Conservation (phyloP, 2,329 filamentous ascomycete genomes). For the Dactylellina cionopaga region DNA sequence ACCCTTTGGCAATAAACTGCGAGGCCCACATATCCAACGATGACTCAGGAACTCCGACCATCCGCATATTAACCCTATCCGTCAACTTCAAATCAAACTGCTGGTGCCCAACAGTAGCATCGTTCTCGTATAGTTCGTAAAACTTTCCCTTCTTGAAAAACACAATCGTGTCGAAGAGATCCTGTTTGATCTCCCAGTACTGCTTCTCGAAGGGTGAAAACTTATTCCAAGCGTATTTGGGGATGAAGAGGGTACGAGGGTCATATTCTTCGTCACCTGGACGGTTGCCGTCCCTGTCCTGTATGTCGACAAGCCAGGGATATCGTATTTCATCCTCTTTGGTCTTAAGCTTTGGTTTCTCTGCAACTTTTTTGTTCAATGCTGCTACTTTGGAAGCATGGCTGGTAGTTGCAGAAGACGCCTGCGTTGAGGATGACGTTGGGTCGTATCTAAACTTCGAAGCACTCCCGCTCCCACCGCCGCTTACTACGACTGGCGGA, state of each 20-base stretch:
- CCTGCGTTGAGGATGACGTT: slow-evolving; percentile 68
- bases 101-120: slow-evolving; percentile 92
- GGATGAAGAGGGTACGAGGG: slow-evolving; percentile 88
- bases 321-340: slow-evolving; percentile 77
- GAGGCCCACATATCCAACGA: slow-evolving; percentile 97
- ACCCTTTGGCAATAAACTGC: slow-evolving; percentile 97
- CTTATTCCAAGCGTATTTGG: slow-evolving; percentile 78
- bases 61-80: slow-evolving; percentile 98
- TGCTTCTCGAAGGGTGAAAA: slow-evolving; percentile 97
- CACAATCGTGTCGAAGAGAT: slow-evolving; percentile 95
- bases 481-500: slow-evolving; percentile 60
- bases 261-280: slow-evolving; percentile 88
- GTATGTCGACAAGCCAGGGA: slow-evolving; percentile 85
- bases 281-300: slow-evolving; percentile 83
- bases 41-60: slow-evolving; percentile 97
- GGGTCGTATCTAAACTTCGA: slow-evolving; percentile 69
- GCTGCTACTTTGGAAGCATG: slow-evolving; percentile 69
- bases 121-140: slow-evolving; percentile 97
- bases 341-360: slow-evolving; percentile 59
- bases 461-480: slow-evolving; percentile 64
- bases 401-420: slow-evolving; percentile 84
- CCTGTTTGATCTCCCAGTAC: slow-evolving; percentile 99
- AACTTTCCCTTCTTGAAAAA: slow-evolving; percentile 99
- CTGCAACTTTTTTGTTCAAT: slow-evolving; percentile 62
- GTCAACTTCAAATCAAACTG: slow-evolving; percentile 97